Evolutionary conservation across 768 basidiomycete genomes (phyloP).

Genomic region (Melanogaster broomeanus): DNA sequence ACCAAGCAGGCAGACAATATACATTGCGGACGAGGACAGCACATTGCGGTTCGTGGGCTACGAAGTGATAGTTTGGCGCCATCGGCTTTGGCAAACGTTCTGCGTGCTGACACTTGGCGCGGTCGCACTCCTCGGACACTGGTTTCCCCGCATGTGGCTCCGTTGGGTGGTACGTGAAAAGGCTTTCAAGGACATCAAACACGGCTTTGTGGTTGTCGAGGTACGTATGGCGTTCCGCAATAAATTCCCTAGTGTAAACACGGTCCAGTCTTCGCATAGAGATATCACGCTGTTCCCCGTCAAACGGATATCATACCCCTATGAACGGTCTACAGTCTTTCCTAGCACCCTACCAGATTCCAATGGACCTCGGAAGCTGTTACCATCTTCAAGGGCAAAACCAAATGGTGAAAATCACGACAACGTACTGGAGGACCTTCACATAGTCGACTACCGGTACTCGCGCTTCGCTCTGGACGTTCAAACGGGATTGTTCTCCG

Average conservation of each 20-base stretch:
- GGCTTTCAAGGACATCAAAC: slow-evolving; percentile 69
- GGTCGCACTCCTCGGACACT: slow-evolving; percentile 82
- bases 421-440: slow-evolving; percentile 49
- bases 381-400: slow-evolving; percentile 28
- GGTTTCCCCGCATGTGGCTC: slow-evolving; percentile 93
- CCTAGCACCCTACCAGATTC: slow-evolving; percentile 37
- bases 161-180: slow-evolving; percentile 82
- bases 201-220: slow-evolving; percentile 88
- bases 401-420: slow-evolving; percentile 33
- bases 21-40: slow-evolving; percentile 87
- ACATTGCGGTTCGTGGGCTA: slow-evolving; percentile 88
- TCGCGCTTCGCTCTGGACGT: slow-evolving; percentile 88
- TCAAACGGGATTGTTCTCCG: slow-evolving; percentile 75
- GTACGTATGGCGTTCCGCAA: slow-evolving; percentile 44
- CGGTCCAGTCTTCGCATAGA: slow-evolving; percentile 73
- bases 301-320: slow-evolving; percentile 68
- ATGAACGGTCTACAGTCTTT: slow-evolving; percentile 81
- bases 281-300: slow-evolving; percentile 80
- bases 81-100: slow-evolving; percentile 67
- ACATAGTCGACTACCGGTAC: slow-evolving; percentile 89
- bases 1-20: slow-evolving; percentile 83
- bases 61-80: slow-evolving; percentile 62
- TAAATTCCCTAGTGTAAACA: slow-evolving; percentile 21
- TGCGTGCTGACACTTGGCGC: slow-evolving; percentile 72
- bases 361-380: slow-evolving; percentile 26